A percentile compares a stretch with the other conserved stretches of the same genome.
These are phyloP conservation scores for Vicia faba DNA, from an alignment of 306 rosid genomes.

Conservation along the genomic window DNA sequence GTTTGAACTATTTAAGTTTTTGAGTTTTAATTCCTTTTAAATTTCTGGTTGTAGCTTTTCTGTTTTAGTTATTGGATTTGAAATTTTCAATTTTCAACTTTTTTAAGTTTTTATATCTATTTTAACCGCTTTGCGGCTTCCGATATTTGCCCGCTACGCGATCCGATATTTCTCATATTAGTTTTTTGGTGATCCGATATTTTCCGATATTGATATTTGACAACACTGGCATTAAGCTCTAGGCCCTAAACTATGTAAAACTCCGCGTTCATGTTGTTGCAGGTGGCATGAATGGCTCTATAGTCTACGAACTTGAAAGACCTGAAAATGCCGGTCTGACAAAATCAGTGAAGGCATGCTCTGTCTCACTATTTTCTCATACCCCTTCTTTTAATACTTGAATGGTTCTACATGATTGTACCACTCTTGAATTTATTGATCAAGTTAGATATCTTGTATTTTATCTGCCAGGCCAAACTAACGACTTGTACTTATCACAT, in stretches of 20 bases:
- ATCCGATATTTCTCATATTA: too few species aligned
- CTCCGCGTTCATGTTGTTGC: constrained; percentile 34
- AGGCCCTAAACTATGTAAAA: not conserved
- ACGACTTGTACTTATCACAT: constrained; percentile 35
- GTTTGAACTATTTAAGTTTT: too few species aligned
- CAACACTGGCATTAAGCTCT: too few species aligned
- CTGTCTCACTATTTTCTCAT: constrained; percentile 36
- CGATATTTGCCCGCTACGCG: too few species aligned
- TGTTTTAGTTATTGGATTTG: too few species aligned
- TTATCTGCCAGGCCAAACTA: constrained; percentile 36
- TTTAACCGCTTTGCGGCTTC: too few species aligned
- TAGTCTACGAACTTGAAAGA: constrained; percentile 81
- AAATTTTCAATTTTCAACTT: too few species aligned
- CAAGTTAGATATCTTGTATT: constrained; percentile 31
- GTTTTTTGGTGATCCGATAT: too few species aligned
- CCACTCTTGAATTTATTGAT: constrained; percentile 16
- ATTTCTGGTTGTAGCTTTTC: too few species aligned
- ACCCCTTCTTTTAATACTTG: constrained; percentile 7
- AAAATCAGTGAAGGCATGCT: constrained; percentile 73
- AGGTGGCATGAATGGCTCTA: constrained; percentile 99
- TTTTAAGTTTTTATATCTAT: too few species aligned
- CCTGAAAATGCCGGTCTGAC: constrained; percentile 84
- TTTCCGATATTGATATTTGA: too few species aligned
- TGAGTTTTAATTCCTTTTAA: too few species aligned
- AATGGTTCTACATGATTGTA: constrained; percentile 10